Evolutionary conservation across 805 yeast genomes (phyloP).

Genomic region (Peterozyma xylosa): DNA sequence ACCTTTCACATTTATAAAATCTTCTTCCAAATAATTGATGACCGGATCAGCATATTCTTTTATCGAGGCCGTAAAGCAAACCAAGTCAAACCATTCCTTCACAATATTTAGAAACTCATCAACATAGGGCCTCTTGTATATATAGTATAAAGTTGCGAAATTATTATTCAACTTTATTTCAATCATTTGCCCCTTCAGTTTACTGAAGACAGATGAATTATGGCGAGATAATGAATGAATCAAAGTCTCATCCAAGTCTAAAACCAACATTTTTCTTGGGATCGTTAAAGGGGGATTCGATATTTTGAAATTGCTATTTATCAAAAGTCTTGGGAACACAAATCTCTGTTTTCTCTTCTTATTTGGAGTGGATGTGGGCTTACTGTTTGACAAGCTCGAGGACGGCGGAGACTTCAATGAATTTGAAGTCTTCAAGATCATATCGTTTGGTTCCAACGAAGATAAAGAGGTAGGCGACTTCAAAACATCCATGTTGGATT

Average conservation of each 20-base stretch:
- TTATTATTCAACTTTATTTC: constrained; percentile 68
- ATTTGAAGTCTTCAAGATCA: background rate
- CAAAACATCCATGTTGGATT: constrained; percentile 17
- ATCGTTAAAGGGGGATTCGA: constrained; percentile 20
- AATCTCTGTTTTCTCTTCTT: constrained; percentile 13
- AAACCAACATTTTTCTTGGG: constrained; percentile 56
- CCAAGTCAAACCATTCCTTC: constrained; percentile 79
- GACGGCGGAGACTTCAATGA: too few species aligned
- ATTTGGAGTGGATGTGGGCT: constrained; percentile 1
- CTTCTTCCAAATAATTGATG: constrained; percentile 81
- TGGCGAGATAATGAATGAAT: constrained; percentile 83
- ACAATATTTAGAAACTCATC: constrained; percentile 77
- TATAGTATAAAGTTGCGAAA: constrained; percentile 77
- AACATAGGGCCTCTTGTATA: constrained; percentile 87
- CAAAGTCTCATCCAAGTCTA: constrained; percentile 91
- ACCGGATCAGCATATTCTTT: constrained; percentile 96
- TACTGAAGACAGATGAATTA: constrained; percentile 31
- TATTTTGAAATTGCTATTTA: constrained; percentile 21
- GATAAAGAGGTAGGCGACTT: constrained; percentile 21
- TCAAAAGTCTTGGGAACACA: constrained; percentile 24
- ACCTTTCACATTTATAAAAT: constrained; percentile 23
- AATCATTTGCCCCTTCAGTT: constrained; percentile 57
- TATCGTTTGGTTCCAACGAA: background rate
- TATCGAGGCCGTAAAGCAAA: constrained; percentile 91
- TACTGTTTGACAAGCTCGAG: background rate